Base-by-base conservation (phyloP, 2,329 filamentous ascomycete genomes). In the Aspergillus quadricinctus region DNA sequence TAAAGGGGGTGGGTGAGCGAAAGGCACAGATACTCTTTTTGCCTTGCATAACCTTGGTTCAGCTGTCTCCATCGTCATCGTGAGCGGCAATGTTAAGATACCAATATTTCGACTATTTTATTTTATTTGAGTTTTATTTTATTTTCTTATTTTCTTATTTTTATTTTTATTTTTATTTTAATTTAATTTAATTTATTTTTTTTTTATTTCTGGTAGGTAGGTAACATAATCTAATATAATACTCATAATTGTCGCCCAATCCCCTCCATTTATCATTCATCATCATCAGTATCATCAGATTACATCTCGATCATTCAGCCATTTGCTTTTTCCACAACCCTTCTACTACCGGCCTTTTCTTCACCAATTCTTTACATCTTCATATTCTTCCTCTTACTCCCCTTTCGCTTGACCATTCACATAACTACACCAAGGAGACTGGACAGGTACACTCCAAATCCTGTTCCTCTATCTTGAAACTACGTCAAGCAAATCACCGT, bases 41-140 rank as follows among this genome's bases (percentile, higher is more conserved):
- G 57, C 64, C 63, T 65, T 66, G 64, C 64, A 65, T 65, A 65
- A 64, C 60, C 63, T 65, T 66, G 63, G 63, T 64, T 66, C 62
- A 64, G 63, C 61, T 65, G 56, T 62, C 57, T 59, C 60, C 63
- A 66, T 64, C 61, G 61, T 63, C 60, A 63, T 64, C 57, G 61
- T 60, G 60, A 55, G 59, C 60, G 59, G 58, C 61, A 62, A 66
- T 64, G 56, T 63, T 53, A 59, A 62, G 56, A 52, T 64, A 59
- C 60, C 29, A 8, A 35, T 35, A 25, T 49, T n/a, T 25, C 19
- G 31, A 21, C n/a, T 31, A 17, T 46, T 21, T 19, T 11, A 35
- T 35, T 35, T 35, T 14, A 17, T 35, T 35, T 35, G 31, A 6
- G 29, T 31, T 31, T 31, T 9, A 9, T 3, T 63, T 57, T 17